A percentile compares a stretch with the other conserved stretches of the same genome.
Conservation (phyloP, 78 protist species). For the Dictyostelium brefeldianum region DNA sequence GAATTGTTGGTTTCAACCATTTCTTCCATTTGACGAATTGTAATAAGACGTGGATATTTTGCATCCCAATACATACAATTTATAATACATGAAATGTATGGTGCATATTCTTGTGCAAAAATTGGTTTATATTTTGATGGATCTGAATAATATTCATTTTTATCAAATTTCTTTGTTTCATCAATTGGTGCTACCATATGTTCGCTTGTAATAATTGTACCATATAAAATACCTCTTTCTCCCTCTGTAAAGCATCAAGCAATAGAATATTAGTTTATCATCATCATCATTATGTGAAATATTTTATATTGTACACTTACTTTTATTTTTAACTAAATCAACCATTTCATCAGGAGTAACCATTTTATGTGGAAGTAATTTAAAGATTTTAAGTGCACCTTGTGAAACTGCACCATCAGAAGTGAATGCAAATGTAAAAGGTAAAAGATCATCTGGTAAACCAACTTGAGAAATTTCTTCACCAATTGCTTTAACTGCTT, state of each 20-base stretch:
- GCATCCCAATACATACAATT: slow-evolving; percentile 96
- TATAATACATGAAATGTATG: slow-evolving; percentile 81
- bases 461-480: slow-evolving; percentile 87
- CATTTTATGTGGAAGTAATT: slow-evolving; percentile 89
- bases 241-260: slow-evolving; percentile 33
- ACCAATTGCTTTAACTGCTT: slow-evolving; percentile 87
- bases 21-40: slow-evolving; percentile 83
- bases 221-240: slow-evolving; percentile 75
- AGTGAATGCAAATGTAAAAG: slow-evolving; percentile 89
- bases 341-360: slow-evolving; percentile 84
- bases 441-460: slow-evolving; percentile 86
- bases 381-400: slow-evolving; percentile 91
- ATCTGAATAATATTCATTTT: slow-evolving; percentile 87
- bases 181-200: slow-evolving; percentile 85
- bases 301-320: slow-evolving; percentile 11
- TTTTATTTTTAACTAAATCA: slow-evolving; percentile 66
- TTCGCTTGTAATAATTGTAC: slow-evolving; percentile 73
- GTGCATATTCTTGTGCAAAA: slow-evolving; percentile 83
- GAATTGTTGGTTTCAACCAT: slow-evolving; percentile 17
- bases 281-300: not conserved
- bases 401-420: slow-evolving; percentile 88
- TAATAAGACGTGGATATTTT: slow-evolving; percentile 90
- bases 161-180: slow-evolving; percentile 74
- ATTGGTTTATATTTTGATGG: slow-evolving; percentile 86
- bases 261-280: not conserved